Conservation (phyloP, 257 asterid genomes). For the Perilla frutescens region DNA sequence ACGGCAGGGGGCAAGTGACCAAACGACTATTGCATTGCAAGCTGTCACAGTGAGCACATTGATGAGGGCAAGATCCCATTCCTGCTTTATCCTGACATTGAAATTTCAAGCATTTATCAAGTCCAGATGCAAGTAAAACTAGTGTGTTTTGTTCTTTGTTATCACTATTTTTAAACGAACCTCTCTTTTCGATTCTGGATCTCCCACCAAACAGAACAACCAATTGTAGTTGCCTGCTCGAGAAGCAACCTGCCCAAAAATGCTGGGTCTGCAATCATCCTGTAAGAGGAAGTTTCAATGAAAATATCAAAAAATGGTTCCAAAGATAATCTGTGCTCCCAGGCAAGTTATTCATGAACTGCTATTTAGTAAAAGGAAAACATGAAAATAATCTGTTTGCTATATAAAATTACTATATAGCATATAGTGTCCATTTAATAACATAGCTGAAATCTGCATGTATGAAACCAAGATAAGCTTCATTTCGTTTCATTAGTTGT, state of each 20-base stretch:
- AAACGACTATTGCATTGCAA: slow-evolving; percentile 87
- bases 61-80: slow-evolving; percentile 98
- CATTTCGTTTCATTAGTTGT: not conserved
- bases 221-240: slow-evolving; percentile 89
- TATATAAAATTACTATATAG: slow-evolving; percentile 12
- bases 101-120: slow-evolving; percentile 29
- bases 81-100: slow-evolving; percentile 81
- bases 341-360: no score
- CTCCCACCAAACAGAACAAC: slow-evolving; percentile 97
- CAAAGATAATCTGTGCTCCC: not conserved
- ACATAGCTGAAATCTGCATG: not conserved
- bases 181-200: slow-evolving; percentile 91
- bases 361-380: no score
- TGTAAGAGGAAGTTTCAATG: slow-evolving; percentile 40
- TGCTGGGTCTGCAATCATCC: slow-evolving; percentile 99
- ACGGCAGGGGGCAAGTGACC: slow-evolving; percentile 99
- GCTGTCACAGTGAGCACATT: slow-evolving; percentile 87
- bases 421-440: not conserved
- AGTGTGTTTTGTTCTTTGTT: not conserved
- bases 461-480: not conserved
- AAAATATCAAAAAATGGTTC: slow-evolving; percentile 21
- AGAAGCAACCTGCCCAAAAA: slow-evolving; percentile 79
- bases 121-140: slow-evolving; percentile 20
- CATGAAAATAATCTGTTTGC: not conserved
- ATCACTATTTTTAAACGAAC: slow-evolving; percentile 39